Conservation (phyloP, 352 stramenopile species). For the Lagenidium giganteum region DNA sequence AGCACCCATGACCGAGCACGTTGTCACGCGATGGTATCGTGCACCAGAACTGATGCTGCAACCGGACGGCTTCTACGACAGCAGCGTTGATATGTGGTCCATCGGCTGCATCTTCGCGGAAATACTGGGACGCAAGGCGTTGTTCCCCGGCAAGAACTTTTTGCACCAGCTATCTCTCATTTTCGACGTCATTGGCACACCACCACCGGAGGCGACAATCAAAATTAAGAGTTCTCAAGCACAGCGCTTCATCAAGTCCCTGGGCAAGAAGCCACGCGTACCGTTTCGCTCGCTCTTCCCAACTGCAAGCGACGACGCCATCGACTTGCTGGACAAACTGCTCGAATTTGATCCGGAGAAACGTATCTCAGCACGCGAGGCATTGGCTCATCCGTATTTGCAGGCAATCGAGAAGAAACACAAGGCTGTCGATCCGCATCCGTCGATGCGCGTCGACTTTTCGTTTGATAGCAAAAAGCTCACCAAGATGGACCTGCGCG, state of each 20-base stretch:
- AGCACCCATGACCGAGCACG: conserved; percentile 72
- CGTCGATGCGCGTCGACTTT: conserved; percentile 42
- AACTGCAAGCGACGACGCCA: conserved; percentile 33
- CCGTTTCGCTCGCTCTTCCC: conserved; percentile 52
- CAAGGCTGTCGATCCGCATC: conserved; percentile 32
- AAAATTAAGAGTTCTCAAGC: conserved; percentile 72
- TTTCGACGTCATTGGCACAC: conserved; percentile 70
- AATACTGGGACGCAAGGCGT: conserved; percentile 64
- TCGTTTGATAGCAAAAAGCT: conserved; percentile 75
- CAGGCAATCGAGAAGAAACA: conserved; percentile 65
- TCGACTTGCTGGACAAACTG: conserved; percentile 60
- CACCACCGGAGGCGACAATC: conserved; percentile 28
- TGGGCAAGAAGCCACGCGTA: conserved; percentile 52
- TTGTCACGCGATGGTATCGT: conserved; percentile 90
- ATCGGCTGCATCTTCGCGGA: conserved; percentile 81
- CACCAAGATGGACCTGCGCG: conserved; percentile 55
- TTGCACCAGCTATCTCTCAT: conserved; percentile 75
- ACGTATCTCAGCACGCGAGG: conserved; percentile 52
- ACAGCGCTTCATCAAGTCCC: conserved; percentile 58
- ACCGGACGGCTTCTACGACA: conserved; percentile 81
- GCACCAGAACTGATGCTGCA: conserved; percentile 90
- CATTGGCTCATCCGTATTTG: conserved; percentile 65
- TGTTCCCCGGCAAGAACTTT: conserved; percentile 81
- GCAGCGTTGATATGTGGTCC: conserved; percentile 91
- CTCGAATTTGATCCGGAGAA: conserved; percentile 61